Evolutionary conservation across 2,329 filamentous ascomycete species (phyloP).

Genomic region (Phyllachora maydis): DNA sequence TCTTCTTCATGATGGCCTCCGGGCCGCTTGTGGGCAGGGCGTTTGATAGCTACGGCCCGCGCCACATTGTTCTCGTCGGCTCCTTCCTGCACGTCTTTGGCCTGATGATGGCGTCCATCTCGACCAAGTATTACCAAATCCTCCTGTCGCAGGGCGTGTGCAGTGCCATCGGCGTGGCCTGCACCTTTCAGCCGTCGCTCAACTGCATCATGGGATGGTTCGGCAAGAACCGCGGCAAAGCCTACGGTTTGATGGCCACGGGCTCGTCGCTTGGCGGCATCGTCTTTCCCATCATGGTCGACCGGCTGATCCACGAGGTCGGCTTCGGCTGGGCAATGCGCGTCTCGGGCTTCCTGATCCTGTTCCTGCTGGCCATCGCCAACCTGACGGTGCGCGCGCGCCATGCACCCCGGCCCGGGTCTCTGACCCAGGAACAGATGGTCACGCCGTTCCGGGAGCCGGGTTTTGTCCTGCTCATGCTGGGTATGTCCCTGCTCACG

Average conservation of each 20-base stretch:
- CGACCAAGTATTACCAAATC: conserved; percentile 5
- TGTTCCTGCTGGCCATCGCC: conserved; percentile 8
- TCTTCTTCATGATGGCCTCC: conserved; percentile 5
- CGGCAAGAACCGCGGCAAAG: conserved; percentile 7
- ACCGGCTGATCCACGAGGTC: conserved; percentile 6
- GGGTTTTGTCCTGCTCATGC: conserved; percentile 5
- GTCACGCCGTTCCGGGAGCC: conserved; percentile 5
- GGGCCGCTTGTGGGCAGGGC: conserved; percentile 33
- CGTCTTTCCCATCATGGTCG: conserved; percentile 10
- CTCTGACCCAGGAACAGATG: conserved; percentile 2
- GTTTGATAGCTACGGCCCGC: conserved; percentile 35
- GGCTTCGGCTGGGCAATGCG: conserved; percentile 12
- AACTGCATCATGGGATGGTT: conserved; percentile 7
- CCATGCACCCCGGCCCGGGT: conserved; percentile 1
- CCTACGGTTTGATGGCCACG: conserved; percentile 7
- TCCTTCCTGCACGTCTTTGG: conserved; percentile 27
- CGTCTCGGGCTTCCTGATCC: conserved; percentile 8
- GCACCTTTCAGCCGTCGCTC: conserved; percentile 2
- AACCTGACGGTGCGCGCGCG: conserved; percentile 7
- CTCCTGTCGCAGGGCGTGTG: conserved; percentile 5
- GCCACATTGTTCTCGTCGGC: conserved; percentile 21
- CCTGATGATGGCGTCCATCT: conserved; percentile 30
- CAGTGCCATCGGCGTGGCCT: conserved; percentile 4
- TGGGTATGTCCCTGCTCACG: conserved; percentile 6
- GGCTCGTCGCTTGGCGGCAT: conserved; percentile 10